A percentile compares a stretch with the other conserved stretches of the same genome.
phyloP scores from a whole-genome alignment of 495 filamentous ascomycete species.

The Thermothielavioides terrestris region DNA sequence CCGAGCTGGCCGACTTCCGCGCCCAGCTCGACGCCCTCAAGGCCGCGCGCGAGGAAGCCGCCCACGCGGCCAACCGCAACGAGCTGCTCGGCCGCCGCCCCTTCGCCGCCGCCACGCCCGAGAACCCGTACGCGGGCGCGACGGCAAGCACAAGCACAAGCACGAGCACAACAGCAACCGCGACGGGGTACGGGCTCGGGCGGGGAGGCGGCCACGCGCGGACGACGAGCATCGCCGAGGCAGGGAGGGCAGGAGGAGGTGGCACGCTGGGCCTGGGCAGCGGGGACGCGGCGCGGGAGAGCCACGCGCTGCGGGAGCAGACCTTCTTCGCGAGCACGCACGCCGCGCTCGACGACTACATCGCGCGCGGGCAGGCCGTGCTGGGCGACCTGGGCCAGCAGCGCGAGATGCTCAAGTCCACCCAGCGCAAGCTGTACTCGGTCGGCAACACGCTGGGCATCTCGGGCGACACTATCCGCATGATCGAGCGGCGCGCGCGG shows the following conservation, averaged over 20 bases:
- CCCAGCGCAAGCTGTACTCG: conserved; percentile 80
- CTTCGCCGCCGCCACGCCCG: conserved; percentile 77
- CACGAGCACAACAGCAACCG: neutral
- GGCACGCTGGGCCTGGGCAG: conserved; percentile 43
- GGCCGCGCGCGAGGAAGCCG: conserved; percentile 62
- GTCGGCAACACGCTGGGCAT: conserved; percentile 91
- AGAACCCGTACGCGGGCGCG: conserved; percentile 82
- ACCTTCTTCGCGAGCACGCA: conserved; percentile 74
- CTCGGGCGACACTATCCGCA: conserved; percentile 91
- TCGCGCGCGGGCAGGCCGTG: conserved; percentile 83
- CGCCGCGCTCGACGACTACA: conserved; percentile 80
- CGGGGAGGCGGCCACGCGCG: conserved; percentile 22
- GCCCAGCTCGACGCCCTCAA: conserved; percentile 69
- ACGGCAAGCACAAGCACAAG: conserved; percentile 6
- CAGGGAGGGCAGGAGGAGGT: neutral
- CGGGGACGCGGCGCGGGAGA: conserved; percentile 59
- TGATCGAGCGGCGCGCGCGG: conserved; percentile 82
- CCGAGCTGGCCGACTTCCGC: conserved; percentile 71
- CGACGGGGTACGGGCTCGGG: conserved; percentile 21
- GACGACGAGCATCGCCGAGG: conserved; percentile 21
- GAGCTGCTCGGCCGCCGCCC: conserved; percentile 89
- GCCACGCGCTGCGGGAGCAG: conserved; percentile 83
- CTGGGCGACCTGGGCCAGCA: conserved; percentile 84
- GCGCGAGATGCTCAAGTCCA: conserved; percentile 87
- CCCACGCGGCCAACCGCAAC: conserved; percentile 60